Conservation (phyloP, 257 asterid species). For the Solanum rostratum region DNA sequence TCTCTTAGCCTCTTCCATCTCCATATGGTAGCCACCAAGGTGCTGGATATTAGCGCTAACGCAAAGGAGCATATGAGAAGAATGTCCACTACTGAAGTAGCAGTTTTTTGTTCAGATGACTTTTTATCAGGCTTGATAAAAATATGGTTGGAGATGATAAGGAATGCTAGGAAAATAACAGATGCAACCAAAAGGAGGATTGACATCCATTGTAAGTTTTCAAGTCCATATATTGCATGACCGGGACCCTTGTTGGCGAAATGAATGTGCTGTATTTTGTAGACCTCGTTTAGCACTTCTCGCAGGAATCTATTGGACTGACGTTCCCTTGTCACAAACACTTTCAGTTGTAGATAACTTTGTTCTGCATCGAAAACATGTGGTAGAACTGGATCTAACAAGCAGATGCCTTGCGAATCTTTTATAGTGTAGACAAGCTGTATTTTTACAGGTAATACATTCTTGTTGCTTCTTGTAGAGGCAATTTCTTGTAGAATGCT, state of each 20-base stretch:
- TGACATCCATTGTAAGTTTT: constrained; percentile 29
- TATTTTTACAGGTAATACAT: constrained; percentile 29
- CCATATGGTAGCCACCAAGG: constrained; percentile 24
- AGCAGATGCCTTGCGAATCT: constrained; percentile 38
- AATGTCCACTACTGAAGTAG: constrained; percentile 45
- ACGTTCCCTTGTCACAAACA: constrained; percentile 53
- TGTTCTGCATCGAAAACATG: constrained; percentile 27
- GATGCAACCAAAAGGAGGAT: constrained; percentile 30
- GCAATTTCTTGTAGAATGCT: constrained; percentile 54
- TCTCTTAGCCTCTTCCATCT: constrained; percentile 39
- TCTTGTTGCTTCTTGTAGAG: constrained; percentile 13
- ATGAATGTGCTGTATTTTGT: constrained; percentile 16
- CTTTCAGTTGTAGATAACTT: constrained; percentile 28
- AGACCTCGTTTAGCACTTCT: constrained; percentile 27
- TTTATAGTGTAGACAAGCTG: constrained; percentile 42
- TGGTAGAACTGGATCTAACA: constrained; percentile 44
- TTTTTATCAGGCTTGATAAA: constrained; percentile 23
- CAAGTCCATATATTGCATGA: constrained; percentile 37
- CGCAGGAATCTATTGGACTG: constrained; percentile 25
- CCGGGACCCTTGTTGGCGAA: constrained; percentile 20
- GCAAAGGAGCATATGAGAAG: constrained; percentile 46
- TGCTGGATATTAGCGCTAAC: constrained; percentile 28
- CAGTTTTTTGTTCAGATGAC: constrained; percentile 22
- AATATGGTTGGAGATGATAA: constrained; percentile 36
- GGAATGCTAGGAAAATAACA: constrained; percentile 32